Conservation (phyloP, 1,284 basidiomycete species). For the Veloboletus limbatus region DNA sequence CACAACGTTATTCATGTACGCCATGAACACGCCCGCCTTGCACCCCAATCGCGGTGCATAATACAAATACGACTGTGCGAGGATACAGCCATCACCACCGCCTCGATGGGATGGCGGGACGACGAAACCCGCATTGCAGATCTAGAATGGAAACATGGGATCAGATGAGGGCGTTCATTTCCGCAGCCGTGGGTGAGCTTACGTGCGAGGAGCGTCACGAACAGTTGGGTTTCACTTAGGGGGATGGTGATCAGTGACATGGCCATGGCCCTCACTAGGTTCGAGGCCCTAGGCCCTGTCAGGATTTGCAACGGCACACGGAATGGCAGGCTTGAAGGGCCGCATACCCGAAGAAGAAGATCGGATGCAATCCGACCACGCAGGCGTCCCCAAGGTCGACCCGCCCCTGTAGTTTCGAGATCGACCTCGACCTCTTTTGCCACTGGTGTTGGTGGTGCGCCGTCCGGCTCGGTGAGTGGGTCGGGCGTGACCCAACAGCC, state of each 20-base stretch:
- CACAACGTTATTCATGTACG: slow-evolving; percentile 80
- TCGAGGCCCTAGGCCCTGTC: slow-evolving; percentile 5
- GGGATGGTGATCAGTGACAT: slow-evolving; percentile 12
- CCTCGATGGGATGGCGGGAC: slow-evolving; percentile 70
- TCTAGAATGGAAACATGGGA: slow-evolving; percentile 40
- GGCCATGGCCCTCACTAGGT: neutral
- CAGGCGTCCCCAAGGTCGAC: slow-evolving; percentile 63
- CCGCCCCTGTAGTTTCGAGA: slow-evolving; percentile 46
- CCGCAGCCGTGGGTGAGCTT: slow-evolving; percentile 35
- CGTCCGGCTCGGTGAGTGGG: neutral
- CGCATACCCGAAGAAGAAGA: neutral
- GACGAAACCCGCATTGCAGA: slow-evolving; percentile 89
- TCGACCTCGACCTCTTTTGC: slow-evolving; percentile 34
- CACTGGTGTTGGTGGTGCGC: neutral
- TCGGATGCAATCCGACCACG: slow-evolving; percentile 71
- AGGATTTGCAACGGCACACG: neutral
- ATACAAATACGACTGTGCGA: slow-evolving; percentile 80
- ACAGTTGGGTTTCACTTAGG: slow-evolving; percentile 85
- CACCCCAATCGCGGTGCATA: slow-evolving; percentile 83
- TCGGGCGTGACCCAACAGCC: neutral
- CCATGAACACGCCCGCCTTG: slow-evolving; percentile 90
- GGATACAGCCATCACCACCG: slow-evolving; percentile 66
- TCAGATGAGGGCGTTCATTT: slow-evolving; percentile 12
- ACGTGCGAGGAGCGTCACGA: slow-evolving; percentile 92
- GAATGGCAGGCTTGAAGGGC: neutral